Evolutionary conservation across 148 eudicot species (phyloP).

Genomic region (Pouteria glomerata): DNA sequence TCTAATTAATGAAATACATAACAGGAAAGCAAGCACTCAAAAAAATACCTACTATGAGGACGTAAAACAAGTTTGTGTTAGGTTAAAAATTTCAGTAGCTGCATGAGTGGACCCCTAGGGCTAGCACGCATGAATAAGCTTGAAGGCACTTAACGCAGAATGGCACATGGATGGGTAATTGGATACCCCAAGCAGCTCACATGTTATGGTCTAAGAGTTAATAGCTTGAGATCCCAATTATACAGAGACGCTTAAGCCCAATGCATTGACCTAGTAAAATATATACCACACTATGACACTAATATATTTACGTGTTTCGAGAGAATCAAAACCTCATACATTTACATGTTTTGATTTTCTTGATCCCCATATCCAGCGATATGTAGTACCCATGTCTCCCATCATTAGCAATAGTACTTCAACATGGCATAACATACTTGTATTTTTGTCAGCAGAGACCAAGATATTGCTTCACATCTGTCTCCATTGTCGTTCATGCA

Average conservation of each 20-base stretch:
- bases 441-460: constrained; percentile 3
- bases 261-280: too few species aligned
- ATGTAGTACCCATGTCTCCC: not conserved
- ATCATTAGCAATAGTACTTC: not conserved
- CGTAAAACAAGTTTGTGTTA: too few species aligned
- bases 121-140: not conserved
- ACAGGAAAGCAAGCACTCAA: too few species aligned
- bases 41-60: too few species aligned
- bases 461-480: not conserved
- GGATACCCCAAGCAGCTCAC: not conserved
- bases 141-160: not conserved
- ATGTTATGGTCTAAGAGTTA: not conserved
- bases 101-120: too few species aligned
- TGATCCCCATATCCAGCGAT: constrained; percentile 1
- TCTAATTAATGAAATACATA: too few species aligned
- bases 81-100: too few species aligned
- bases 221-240: not conserved
- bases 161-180: constrained; percentile 11
- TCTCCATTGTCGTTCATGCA: not conserved
- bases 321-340: too few species aligned
- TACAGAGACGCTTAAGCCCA: too few species aligned
- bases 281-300: too few species aligned
- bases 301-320: too few species aligned
- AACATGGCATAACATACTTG: not conserved
- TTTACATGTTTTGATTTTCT: not conserved